Evolutionary conservation across 2,329 filamentous ascomycete genomes (phyloP).

Genomic region (Epichloe typhina): DNA sequence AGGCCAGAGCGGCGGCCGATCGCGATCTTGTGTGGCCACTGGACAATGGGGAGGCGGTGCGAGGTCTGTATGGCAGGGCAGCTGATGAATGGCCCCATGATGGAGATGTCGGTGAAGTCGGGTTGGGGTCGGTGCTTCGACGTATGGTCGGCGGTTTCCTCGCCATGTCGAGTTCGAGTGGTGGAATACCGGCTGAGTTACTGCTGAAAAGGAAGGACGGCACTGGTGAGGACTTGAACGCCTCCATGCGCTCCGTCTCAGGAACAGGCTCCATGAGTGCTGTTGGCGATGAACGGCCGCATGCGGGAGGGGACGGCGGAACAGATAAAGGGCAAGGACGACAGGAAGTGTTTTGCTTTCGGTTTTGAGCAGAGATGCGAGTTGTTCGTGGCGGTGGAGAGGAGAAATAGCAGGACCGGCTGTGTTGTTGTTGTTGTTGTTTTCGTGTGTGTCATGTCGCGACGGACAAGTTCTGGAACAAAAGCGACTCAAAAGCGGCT

Average conservation of each 20-base stretch:
- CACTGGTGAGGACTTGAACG: slow-evolving; percentile 46
- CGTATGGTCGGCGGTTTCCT: slow-evolving; percentile 41
- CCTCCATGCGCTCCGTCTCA: slow-evolving; percentile 55
- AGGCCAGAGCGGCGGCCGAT: slow-evolving; percentile 40
- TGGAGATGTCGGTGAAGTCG: slow-evolving; percentile 37
- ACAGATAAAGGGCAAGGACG: neutral
- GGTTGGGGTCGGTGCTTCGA: slow-evolving; percentile 44
- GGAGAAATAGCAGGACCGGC: neutral
- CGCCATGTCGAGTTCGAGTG: slow-evolving; percentile 29
- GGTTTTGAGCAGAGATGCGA: no score
- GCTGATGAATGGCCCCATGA: slow-evolving; percentile 31
- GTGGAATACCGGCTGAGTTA: slow-evolving; percentile 16
- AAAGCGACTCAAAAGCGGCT: no score
- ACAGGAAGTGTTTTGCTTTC: neutral
- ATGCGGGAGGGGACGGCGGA: neutral
- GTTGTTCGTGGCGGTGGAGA: neutral
- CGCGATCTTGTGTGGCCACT: slow-evolving; percentile 43
- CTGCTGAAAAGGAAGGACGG: slow-evolving; percentile 35
- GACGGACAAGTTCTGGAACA: neutral
- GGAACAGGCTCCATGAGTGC: slow-evolving; percentile 50
- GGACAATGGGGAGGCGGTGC: slow-evolving; percentile 48
- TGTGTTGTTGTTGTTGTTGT: neutral
- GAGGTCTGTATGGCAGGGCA: slow-evolving; percentile 43
- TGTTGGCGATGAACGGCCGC: neutral
- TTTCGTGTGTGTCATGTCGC: neutral